These are phyloP conservation scores for Penicillium digitatum DNA, from an alignment of 2,329 filamentous ascomycete genomes.

Conservation along the genomic window DNA sequence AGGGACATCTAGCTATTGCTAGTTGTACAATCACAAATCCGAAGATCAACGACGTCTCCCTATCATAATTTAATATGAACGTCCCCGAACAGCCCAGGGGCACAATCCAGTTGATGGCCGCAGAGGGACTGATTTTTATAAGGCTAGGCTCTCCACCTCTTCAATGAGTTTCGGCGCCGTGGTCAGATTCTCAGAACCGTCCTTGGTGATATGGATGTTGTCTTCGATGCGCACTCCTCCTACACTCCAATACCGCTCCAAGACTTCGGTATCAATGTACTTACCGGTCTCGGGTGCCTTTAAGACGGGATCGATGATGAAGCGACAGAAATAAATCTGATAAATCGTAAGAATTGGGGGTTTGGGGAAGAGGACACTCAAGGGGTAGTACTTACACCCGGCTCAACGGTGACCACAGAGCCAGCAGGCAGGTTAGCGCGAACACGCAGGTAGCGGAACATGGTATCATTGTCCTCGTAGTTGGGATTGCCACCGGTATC, in stretches of 20 bases:
- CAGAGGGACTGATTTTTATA: slow-evolving; percentile 11
- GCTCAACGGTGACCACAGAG: slow-evolving; percentile 90
- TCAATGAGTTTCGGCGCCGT: slow-evolving; percentile 68
- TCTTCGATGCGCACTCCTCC: slow-evolving; percentile 94
- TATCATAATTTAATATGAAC: not conserved
- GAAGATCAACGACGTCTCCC: not conserved
- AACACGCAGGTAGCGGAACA: slow-evolving; percentile 85
- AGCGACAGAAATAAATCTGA: slow-evolving; percentile 83
- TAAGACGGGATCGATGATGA: slow-evolving; percentile 79
- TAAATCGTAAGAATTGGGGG: not conserved
- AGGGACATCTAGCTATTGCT: slow-evolving; percentile 23
- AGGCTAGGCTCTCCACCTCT: slow-evolving; percentile 55
- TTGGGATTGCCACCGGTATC: slow-evolving; percentile 77
- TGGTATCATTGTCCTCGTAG: slow-evolving; percentile 70
- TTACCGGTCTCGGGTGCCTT: slow-evolving; percentile 66
- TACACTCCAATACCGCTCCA: slow-evolving; percentile 80
- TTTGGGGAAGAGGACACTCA: not conserved
- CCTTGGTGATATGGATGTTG: slow-evolving; percentile 73
- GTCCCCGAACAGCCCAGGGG: not conserved
- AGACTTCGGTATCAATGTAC: slow-evolving; percentile 69
- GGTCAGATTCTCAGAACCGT: slow-evolving; percentile 80
- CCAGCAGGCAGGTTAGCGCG: slow-evolving; percentile 70
- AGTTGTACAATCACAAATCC: not conserved
- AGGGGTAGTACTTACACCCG: slow-evolving; percentile 60
- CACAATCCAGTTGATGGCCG: not conserved